phyloP scores from a whole-genome alignment of 768 basidiomycete genomes.

The Serendipita sp. region DNA sequence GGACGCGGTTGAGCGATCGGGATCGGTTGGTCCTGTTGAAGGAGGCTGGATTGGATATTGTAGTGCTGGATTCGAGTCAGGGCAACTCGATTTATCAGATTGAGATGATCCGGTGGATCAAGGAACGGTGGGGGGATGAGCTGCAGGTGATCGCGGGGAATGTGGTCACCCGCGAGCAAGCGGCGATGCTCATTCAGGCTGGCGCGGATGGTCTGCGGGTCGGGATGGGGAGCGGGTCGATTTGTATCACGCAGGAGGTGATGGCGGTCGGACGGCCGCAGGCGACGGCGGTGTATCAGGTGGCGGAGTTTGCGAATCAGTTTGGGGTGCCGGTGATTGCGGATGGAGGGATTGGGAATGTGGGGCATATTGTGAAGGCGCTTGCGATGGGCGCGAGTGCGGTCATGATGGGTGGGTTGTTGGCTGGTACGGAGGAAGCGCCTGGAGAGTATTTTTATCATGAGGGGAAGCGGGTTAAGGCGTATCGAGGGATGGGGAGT shows the following conservation, averaged over 20 bases:
- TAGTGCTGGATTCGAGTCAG: conserved; percentile 89
- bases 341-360: conserved; percentile 89
- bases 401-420: conserved; percentile 96
- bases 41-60: conserved; percentile 90
- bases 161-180: conserved; percentile 95
- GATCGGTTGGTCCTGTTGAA: conserved; percentile 75
- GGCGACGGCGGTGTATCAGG: conserved; percentile 94
- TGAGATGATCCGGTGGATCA: conserved; percentile 93
- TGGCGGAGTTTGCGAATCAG: conserved; percentile 80
- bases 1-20: conserved; percentile 77
- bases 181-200: conserved; percentile 80
- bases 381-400: conserved; percentile 84
- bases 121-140: conserved; percentile 52
- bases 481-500: conserved; percentile 97
- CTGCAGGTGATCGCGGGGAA: conserved; percentile 95
- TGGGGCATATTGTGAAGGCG: conserved; percentile 97
- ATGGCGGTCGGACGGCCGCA: conserved; percentile 99
- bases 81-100: conserved; percentile 89
- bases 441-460: conserved; percentile 99
- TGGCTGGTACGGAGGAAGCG: conserved; percentile 93
- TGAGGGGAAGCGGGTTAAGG: conserved; percentile 96
- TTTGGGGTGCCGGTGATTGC: conserved; percentile 96
- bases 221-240: conserved; percentile 97
- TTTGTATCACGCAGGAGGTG: conserved; percentile 98
- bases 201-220: conserved; percentile 93